Conservation (phyloP, 2,329 filamentous ascomycete species). For the Cladophialophora psammophila region DNA sequence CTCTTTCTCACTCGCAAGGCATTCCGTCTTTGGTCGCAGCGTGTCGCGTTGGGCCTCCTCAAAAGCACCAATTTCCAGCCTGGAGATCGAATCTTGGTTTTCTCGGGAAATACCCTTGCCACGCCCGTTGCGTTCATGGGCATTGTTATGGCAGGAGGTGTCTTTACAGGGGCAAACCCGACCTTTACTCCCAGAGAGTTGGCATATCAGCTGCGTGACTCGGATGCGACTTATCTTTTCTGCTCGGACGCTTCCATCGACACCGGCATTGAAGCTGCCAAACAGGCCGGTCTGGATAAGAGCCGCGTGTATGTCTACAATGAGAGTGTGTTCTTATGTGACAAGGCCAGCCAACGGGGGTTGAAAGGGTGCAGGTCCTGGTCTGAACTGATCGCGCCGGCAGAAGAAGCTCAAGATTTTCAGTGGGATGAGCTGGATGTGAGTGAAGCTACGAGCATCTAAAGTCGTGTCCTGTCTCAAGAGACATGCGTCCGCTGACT, state of each 20-base stretch:
- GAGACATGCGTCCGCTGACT: background rate
- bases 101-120: conserved; percentile 72
- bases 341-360: background rate
- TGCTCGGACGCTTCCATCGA: conserved; percentile 58
- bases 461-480: background rate
- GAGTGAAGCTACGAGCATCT: background rate
- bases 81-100: conserved; percentile 72
- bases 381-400: conserved; percentile 53
- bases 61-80: conserved; percentile 63
- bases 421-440: conserved; percentile 44
- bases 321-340: conserved; percentile 56
- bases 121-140: conserved; percentile 59
- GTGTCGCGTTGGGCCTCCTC: conserved; percentile 69
- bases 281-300: conserved; percentile 27
- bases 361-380: conserved; percentile 27
- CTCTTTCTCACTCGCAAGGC: conserved; percentile 61
- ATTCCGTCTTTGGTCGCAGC: conserved; percentile 71
- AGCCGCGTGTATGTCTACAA: conserved; percentile 35
- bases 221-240: conserved; percentile 58
- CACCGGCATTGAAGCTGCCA: conserved; percentile 48
- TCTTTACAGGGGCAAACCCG: conserved; percentile 64
- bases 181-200: conserved; percentile 60
- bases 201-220: conserved; percentile 60
- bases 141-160: conserved; percentile 56
- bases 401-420: conserved; percentile 45